Evolutionary conservation across 2,329 filamentous ascomycete species (phyloP), one percentile per base, ranked within the genome.

Genomic region (Fusarium subglutinans): DNA sequence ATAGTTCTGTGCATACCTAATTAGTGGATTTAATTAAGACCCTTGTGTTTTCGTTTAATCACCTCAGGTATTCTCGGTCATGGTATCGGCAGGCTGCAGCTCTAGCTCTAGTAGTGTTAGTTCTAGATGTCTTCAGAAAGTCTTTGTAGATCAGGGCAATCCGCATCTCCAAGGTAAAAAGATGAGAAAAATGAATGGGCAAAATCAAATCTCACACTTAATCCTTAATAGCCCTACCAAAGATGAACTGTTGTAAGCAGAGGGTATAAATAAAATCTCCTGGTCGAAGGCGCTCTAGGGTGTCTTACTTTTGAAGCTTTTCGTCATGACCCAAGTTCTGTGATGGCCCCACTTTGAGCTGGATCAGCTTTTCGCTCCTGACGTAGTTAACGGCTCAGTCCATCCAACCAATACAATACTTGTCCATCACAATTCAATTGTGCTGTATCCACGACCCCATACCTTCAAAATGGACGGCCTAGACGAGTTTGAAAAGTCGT

Each of bases 401-500:
- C 15, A 55, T 24, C 18, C 17, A 30, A 57, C 6, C 37, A 51
- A 41, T 28, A 6, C 37, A 51, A 41, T 28, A 40, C 43, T n/a
- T 20, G n/a, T 55, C 41, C 47, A 63, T 50, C 38, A 59, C 37
- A 30, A 5, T n/a, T 53, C 22, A 61, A 70, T 30, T 41, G 11
- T 12, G 33, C 10, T 14, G 4, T 3, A 37, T 15, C 26, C 1
- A 14, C 37, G 5, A 14, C 2, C 3, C 7, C 14, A n/a, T 33
- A 20, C 8, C 26, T 5, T n/a, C n/a, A 20, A 20, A 12, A 89
- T 88, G 87, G 86, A 88, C 72, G 84, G 87, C n/a, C 83, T 90
- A 15, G 88, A 88, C 55, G 93, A 95, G 66, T 97, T 97, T 68
- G 94, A 97, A 81, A 93, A 92, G 80, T 86, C 91, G 33, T 86